Base-by-base conservation (phyloP, 2,329 filamentous ascomycete species). In the Lasiodiplodia citricola region DNA sequence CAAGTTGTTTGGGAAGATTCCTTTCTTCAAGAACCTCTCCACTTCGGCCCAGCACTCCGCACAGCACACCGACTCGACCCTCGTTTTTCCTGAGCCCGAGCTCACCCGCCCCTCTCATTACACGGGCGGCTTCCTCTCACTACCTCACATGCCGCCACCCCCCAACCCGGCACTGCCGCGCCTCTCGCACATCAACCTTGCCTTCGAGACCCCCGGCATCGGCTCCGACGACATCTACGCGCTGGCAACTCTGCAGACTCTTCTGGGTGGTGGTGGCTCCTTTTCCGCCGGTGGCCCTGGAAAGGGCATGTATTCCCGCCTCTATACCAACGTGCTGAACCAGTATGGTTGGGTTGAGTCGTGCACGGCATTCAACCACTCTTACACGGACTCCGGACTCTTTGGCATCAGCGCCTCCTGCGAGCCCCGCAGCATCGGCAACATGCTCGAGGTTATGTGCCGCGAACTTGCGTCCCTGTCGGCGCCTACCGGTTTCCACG, bases 301-400 rank as follows among this genome's bases (percentile, higher is more conserved):
- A 66, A 99, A 99, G 84, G 96, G 96, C 79, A 99, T 99, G 96
- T 98, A 98, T 85, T 97, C 93, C 47, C 91, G 96, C 14, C 88
- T 99, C 10, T 99, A 97, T 85, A 98, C 94, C 71, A 97, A 97
- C 79, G 95, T 98, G 0, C 88, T 99, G 64, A 99, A 99, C 84
- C 94, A 98, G 82, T 91, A 97, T 82, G 93, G 92, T 74, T 99
- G 95, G 95, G 93, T 99, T 31, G 96, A 99, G 83, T 94, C 90
- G 70, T 98, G 96, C 82, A 87, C 97, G 64, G 92, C 95, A 37
- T 98, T 98, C 85, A 98, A 98, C 85, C 94, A 98, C 85, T 93
- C 92, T 57, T 99, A 99, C 86, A 96, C 93, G 0, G 96, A 99
- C 80, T 94, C 91, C 7, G 96, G 96, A 4, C 88, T 99, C 52